A percentile compares a stretch with the other conserved stretches of the same genome.
phyloP scores from a whole-genome alignment of 306 rosid species.

The Comarum palustre region DNA sequence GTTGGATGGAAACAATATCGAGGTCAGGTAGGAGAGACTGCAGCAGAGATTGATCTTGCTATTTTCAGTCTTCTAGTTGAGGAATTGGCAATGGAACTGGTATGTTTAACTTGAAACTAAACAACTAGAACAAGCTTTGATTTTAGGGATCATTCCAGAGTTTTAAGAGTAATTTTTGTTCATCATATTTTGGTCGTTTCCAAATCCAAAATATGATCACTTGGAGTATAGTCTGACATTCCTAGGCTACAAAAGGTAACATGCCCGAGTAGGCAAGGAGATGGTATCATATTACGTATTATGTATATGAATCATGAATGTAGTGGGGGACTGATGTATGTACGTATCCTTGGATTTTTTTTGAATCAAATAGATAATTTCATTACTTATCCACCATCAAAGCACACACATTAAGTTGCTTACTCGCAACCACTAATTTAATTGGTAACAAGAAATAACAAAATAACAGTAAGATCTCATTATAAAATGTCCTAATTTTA shows the following conservation, averaged over 20 bases:
- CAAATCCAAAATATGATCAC: conserved; percentile 33
- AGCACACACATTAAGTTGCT: too few relatives aligned
- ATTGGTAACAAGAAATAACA: too few relatives aligned
- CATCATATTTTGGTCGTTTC: not conserved
- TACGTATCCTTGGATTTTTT: conserved; percentile 21
- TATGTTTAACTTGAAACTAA: conserved; percentile 31
- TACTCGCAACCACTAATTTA: too few relatives aligned
- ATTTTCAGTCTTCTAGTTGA: conserved; percentile 58
- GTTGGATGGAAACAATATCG: conserved; percentile 53
- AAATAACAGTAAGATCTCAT: too few relatives aligned
- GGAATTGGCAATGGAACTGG: conserved; percentile 65
- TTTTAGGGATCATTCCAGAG: conserved; percentile 17
- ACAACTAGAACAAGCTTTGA: conserved; percentile 27
- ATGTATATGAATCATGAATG: conserved; percentile 47
- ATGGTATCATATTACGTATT: conserved; percentile 18
- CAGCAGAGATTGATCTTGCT: conserved; percentile 54
- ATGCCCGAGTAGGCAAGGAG: conserved; percentile 17
- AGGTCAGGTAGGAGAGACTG: conserved; percentile 43
- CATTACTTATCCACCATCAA: too few relatives aligned
- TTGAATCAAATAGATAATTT: too few relatives aligned
- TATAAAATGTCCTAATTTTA: too few relatives aligned
- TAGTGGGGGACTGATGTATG: conserved; percentile 36
- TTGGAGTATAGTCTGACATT: conserved; percentile 43
- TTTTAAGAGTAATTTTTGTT: conserved; percentile 26
- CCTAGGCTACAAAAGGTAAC: conserved; percentile 40